Percentiles rank a stretch among this genome's conserved stretches.
Conservation (phyloP, 1,139 yeast species). For the Entelexis sorbosivorans region DNA sequence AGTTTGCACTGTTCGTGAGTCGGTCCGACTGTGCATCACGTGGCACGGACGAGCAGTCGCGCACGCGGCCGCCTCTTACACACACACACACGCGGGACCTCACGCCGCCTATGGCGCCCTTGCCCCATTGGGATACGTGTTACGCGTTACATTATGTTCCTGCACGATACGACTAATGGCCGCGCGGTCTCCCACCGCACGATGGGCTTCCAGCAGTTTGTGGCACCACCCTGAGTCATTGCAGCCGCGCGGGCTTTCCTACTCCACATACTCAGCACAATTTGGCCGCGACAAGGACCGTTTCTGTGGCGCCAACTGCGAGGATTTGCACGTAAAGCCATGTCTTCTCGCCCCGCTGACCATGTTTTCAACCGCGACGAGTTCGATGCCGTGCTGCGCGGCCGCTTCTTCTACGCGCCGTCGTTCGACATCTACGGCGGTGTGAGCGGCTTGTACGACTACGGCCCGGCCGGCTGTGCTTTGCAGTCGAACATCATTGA, state of each 20-base stretch:
- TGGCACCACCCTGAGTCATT: conserved; percentile 6
- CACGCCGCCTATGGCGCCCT: background rate
- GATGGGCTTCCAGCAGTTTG: background rate
- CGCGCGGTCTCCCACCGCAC: background rate
- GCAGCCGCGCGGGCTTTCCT: background rate
- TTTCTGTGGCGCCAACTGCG: conserved; percentile 7
- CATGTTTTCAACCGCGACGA: conserved; percentile 60
- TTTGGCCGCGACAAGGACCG: conserved; percentile 8
- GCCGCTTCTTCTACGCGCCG: conserved; percentile 96
- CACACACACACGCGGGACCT: no score
- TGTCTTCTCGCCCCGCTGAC: conserved; percentile 15
- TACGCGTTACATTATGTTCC: no score
- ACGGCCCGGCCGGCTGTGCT: conserved; percentile 99
- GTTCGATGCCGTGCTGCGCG: conserved; percentile 80
- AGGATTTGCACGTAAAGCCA: conserved; percentile 10
- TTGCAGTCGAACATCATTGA: conserved; percentile 92
- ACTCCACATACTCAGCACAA: conserved; percentile 1
- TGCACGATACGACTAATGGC: background rate
- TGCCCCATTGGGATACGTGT: no score
- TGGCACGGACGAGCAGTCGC: background rate
- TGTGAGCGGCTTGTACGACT: conserved; percentile 94
- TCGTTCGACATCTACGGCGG: conserved; percentile 97
- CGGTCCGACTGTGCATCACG: background rate
- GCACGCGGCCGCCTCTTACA: background rate
- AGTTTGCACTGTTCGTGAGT: conserved; percentile 4